phyloP scores from a whole-genome alignment of 768 basidiomycete genomes.

The Lactarius indigo region DNA sequence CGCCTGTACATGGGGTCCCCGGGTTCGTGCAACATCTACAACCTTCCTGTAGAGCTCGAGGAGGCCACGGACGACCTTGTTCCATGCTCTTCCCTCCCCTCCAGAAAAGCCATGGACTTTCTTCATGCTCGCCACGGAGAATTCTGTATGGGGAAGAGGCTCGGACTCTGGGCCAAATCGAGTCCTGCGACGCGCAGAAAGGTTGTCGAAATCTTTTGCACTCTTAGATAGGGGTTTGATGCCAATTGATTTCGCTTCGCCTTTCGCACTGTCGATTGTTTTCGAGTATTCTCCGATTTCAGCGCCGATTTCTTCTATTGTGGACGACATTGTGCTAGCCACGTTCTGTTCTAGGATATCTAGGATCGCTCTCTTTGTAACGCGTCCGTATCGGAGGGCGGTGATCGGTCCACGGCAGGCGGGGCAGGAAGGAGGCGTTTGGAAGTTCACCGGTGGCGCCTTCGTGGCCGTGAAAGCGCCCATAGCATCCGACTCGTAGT shows the following conservation, averaged over 20 bases:
- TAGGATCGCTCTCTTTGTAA: slow-evolving; percentile 37
- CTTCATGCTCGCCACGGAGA: slow-evolving; percentile 21
- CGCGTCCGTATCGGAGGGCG: slow-evolving; percentile 35
- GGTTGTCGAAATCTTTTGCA: slow-evolving; percentile 2
- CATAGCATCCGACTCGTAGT: slow-evolving; percentile 31
- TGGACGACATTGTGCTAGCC: slow-evolving; percentile 32
- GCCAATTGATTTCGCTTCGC: slow-evolving; percentile 23
- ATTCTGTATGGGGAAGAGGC: slow-evolving; percentile 20
- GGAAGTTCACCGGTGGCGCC: slow-evolving; percentile 32
- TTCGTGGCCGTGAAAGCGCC: slow-evolving; percentile 29
- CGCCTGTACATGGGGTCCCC: slow-evolving; percentile 34
- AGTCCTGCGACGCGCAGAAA: background rate
- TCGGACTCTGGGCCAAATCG: slow-evolving; percentile 19
- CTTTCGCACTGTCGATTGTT: slow-evolving; percentile 10
- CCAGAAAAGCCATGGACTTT: slow-evolving; percentile 24
- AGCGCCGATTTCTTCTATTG: slow-evolving; percentile 22
- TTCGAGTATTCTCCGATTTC: slow-evolving; percentile 20
- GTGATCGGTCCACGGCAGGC: slow-evolving; percentile 36
- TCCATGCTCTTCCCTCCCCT: slow-evolving; percentile 30
- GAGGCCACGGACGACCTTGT: slow-evolving; percentile 25
- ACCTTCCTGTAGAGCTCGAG: slow-evolving; percentile 29
- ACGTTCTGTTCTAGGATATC: slow-evolving; percentile 39
- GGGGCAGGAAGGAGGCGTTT: slow-evolving; percentile 35
- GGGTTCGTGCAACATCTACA: slow-evolving; percentile 28
- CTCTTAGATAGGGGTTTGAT: background rate